Percentiles rank a stretch among this genome's conserved stretches.
These are phyloP conservation scores for Pyrenochaeta sp. DNA, from an alignment of 2,329 filamentous ascomycete species.

Conservation along the genomic window DNA sequence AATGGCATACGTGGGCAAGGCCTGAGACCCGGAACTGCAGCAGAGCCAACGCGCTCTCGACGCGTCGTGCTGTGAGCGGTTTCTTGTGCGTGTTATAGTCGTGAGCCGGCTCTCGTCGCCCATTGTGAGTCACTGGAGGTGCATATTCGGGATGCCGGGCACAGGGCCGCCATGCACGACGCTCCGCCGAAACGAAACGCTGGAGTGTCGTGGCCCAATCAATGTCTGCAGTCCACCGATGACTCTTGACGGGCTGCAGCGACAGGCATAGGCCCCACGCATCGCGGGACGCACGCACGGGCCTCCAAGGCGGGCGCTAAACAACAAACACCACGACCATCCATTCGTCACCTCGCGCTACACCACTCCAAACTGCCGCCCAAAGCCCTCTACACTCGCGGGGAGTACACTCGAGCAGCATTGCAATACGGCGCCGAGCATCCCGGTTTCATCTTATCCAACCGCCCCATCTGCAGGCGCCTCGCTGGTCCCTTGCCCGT, in stretches of 20 bases:
- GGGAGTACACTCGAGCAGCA: constrained; percentile 15
- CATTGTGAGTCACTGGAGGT: constrained; percentile 47
- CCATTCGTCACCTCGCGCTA: constrained; percentile 40
- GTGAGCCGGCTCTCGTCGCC: constrained; percentile 39
- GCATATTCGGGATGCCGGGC: constrained; percentile 28
- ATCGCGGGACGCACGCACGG: constrained; percentile 27
- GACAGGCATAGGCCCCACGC: constrained; percentile 21
- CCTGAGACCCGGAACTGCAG: constrained; percentile 37
- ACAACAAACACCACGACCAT: constrained; percentile 35
- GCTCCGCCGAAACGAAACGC: constrained; percentile 45
- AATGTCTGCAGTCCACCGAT: constrained; percentile 25
- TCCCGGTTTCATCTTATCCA: constrained; percentile 49
- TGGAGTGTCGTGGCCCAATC: constrained; percentile 42
- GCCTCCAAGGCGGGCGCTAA: constrained; percentile 41
- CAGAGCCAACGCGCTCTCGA: constrained; percentile 39
- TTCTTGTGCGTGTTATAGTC: constrained; percentile 50
- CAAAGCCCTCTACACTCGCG: constrained; percentile 16
- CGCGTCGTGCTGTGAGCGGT: constrained; percentile 38
- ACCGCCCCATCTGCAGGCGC: constrained; percentile 47
- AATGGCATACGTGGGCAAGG: constrained; percentile 38
- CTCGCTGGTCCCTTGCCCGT: constrained; percentile 35
- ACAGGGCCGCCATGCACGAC: constrained; percentile 25
- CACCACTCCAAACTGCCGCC: constrained; percentile 46
- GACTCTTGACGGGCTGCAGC: constrained; percentile 41
- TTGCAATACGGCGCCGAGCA: constrained; percentile 30